Percentiles rank a stretch among this genome's conserved stretches.
phyloP scores from a whole-genome alignment of 2,329 filamentous ascomycete genomes.

The Cercospora nicotianae region DNA sequence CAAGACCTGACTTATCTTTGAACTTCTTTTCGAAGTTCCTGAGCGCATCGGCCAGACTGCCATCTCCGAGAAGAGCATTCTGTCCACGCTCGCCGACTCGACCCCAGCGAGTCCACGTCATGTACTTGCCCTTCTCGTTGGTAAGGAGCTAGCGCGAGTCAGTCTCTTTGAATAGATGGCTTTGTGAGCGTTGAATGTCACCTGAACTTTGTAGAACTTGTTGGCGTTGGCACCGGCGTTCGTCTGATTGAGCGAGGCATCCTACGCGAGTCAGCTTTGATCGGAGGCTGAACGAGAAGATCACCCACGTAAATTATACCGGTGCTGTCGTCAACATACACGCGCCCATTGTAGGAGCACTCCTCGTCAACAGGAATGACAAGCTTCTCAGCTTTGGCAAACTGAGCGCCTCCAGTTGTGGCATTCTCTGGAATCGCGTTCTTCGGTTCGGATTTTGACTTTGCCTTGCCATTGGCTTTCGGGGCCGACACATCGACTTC shows the following conservation, averaged over 20 bases:
- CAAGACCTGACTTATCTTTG: slow-evolving; percentile 56
- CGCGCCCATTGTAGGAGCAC: slow-evolving; percentile 43
- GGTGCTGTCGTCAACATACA: slow-evolving; percentile 63
- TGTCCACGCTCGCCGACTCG: slow-evolving; percentile 63
- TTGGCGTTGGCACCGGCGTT: slow-evolving; percentile 73
- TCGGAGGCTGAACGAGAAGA: neutral
- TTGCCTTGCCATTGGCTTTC: slow-evolving; percentile 22
- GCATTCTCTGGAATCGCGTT: slow-evolving; percentile 5
- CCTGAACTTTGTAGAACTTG: slow-evolving; percentile 77
- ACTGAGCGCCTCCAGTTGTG: slow-evolving; percentile 41
- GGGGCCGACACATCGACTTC: neutral
- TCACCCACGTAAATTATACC: slow-evolving; percentile 64
- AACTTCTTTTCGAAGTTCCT: slow-evolving; percentile 56
- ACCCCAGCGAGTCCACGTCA: slow-evolving; percentile 74
- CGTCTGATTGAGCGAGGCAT: slow-evolving; percentile 77
- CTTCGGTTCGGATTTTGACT: slow-evolving; percentile 2
- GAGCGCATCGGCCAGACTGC: slow-evolving; percentile 44
- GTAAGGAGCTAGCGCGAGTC: slow-evolving; percentile 63
- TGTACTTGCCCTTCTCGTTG: slow-evolving; percentile 66
- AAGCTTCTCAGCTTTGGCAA: slow-evolving; percentile 46
- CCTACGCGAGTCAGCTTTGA: neutral
- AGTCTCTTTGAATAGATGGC: slow-evolving; percentile 50
- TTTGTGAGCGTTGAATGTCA: slow-evolving; percentile 45
- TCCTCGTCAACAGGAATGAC: slow-evolving; percentile 52
- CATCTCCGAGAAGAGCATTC: slow-evolving; percentile 43